Percentiles rank a stretch among this genome's conserved stretches.
phyloP scores from a whole-genome alignment of 495 filamentous ascomycete species.

The Xylaria castorea region DNA sequence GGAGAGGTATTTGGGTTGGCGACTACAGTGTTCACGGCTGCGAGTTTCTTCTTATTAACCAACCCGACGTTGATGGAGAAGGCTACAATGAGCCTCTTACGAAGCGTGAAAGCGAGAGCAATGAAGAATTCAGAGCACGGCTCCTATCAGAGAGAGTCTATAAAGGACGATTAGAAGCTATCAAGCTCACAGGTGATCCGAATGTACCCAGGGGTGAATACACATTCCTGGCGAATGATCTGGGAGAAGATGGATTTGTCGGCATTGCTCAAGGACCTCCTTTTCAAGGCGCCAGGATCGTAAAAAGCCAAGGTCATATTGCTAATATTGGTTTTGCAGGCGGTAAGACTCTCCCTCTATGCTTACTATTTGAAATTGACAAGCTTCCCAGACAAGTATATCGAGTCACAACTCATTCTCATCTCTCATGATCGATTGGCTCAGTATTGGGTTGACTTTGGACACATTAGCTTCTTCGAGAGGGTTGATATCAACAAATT shows the following conservation, averaged over 20 bases:
- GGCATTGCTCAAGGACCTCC: constrained; percentile 66
- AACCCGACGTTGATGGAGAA: constrained; percentile 59
- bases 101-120: constrained; percentile 44
- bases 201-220: constrained; percentile 87
- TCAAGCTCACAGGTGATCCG: constrained; percentile 90
- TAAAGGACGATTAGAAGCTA: constrained; percentile 71
- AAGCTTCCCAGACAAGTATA: constrained; percentile 66
- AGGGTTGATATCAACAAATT: constrained; percentile 77
- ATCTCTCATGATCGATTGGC: constrained; percentile 78
- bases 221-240: constrained; percentile 79
- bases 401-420: constrained; percentile 76
- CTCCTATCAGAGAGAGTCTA: constrained; percentile 50
- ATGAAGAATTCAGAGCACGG: constrained; percentile 48
- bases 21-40: constrained; percentile 89
- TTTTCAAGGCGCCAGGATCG: constrained; percentile 78
- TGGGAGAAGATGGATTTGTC: constrained; percentile 65
- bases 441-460: constrained; percentile 81
- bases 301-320: constrained; percentile 77
- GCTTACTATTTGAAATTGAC: constrained; percentile 1
- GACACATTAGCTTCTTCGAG: constrained; percentile 80
- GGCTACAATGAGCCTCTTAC: constrained; percentile 39
- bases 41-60: constrained; percentile 82
- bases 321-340: constrained; percentile 71
- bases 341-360: constrained; percentile 56
- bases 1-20: constrained; percentile 88